These are phyloP conservation scores for Plasmodium coatneyi DNA, from an alignment of 169 alveolate genomes.

Conservation along the genomic window DNA sequence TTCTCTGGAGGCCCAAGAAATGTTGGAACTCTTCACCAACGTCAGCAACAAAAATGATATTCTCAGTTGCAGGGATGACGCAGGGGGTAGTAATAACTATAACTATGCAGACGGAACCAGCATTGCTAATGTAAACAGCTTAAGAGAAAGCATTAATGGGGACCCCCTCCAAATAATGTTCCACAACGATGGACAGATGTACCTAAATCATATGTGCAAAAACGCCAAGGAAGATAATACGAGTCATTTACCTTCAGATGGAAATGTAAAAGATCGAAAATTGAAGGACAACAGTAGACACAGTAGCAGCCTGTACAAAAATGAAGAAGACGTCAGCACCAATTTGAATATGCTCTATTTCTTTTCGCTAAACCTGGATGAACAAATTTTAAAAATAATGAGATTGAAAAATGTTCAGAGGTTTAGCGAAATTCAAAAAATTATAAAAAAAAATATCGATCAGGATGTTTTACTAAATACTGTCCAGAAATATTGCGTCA, in stretches of 20 bases:
- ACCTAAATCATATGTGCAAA: slow-evolving; percentile 42
- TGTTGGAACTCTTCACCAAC: slow-evolving; percentile 41
- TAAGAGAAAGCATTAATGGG: background rate
- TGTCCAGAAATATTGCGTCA: slow-evolving; percentile 58
- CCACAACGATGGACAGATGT: slow-evolving; percentile 49
- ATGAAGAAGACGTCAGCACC: slow-evolving; percentile 24
- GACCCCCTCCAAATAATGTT: slow-evolving; percentile 21
- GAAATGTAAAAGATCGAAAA: background rate
- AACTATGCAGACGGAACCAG: background rate
- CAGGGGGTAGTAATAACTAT: background rate
- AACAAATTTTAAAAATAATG: slow-evolving; percentile 52
- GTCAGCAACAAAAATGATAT: background rate
- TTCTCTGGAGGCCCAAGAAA: slow-evolving; percentile 61
- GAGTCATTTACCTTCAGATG: background rate
- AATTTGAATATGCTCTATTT: slow-evolving; percentile 61
- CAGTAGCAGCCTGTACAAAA: background rate
- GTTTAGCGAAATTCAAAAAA: slow-evolving; percentile 43
- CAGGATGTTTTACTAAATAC: slow-evolving; percentile 15
- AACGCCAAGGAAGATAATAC: slow-evolving; percentile 14
- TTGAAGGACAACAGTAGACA: background rate
- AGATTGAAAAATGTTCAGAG: slow-evolving; percentile 70
- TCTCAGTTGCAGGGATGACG: background rate
- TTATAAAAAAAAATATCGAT: slow-evolving; percentile 37
- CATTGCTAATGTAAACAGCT: background rate
- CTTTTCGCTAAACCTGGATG: slow-evolving; percentile 65